Conservation (phyloP, 495 filamentous ascomycete species). For the Aspergillus bertholletiae region DNA sequence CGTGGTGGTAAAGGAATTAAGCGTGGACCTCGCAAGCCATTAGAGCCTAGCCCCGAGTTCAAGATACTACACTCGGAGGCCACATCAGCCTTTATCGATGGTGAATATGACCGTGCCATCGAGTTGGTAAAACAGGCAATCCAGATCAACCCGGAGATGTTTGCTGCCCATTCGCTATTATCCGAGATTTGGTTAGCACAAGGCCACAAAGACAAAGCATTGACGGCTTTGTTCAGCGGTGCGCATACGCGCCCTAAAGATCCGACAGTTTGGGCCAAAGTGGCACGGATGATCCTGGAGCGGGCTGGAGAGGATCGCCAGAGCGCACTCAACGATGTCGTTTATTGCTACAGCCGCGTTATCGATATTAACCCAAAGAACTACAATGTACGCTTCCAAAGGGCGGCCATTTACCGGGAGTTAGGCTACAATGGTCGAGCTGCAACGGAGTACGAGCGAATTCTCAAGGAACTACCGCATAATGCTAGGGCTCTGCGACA, state of each 20-base stretch:
- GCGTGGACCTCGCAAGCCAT: slow-evolving; percentile 65
- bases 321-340: slow-evolving; percentile 50
- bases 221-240: slow-evolving; percentile 65
- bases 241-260: slow-evolving; percentile 70
- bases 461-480: slow-evolving; percentile 56
- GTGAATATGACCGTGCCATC: slow-evolving; percentile 61
- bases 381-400: slow-evolving; percentile 55
- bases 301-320: slow-evolving; percentile 51
- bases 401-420: slow-evolving; percentile 57
- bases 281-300: slow-evolving; percentile 64
- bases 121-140: slow-evolving; percentile 64
- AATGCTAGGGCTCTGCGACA: slow-evolving; percentile 59
- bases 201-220: slow-evolving; percentile 62
- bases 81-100: slow-evolving; percentile 63
- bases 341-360: slow-evolving; percentile 69
- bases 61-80: slow-evolving; percentile 68
- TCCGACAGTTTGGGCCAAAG: slow-evolving; percentile 61
- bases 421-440: slow-evolving; percentile 54
- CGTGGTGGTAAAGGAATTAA: slow-evolving; percentile 49
- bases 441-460: slow-evolving; percentile 57
- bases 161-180: slow-evolving; percentile 70
- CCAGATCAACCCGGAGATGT: slow-evolving; percentile 79
- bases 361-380: slow-evolving; percentile 58
- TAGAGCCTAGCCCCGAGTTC: slow-evolving; percentile 72
- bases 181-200: slow-evolving; percentile 68